phyloP scores from a whole-genome alignment of 805 yeast genomes.

The Torulaspora maleeae region DNA sequence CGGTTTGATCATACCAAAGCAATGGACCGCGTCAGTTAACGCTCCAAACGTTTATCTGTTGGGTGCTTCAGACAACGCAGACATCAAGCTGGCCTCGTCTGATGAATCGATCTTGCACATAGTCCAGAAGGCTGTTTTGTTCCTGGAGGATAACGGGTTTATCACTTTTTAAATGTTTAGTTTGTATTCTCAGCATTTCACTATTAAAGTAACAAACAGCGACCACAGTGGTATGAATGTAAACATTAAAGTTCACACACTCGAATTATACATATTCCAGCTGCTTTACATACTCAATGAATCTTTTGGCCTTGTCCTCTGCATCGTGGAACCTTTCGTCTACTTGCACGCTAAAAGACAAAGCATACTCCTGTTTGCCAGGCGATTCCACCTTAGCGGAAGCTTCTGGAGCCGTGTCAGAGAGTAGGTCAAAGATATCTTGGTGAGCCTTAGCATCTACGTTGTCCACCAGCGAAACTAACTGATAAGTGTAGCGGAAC shows the following conservation, averaged over 20 bases:
- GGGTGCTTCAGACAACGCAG: slow-evolving; percentile 49
- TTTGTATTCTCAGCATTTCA: slow-evolving; percentile 3
- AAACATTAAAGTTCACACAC: neutral
- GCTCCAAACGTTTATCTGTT: slow-evolving; percentile 40
- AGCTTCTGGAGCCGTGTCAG: slow-evolving; percentile 4
- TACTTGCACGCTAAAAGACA: slow-evolving; percentile 23
- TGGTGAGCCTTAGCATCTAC: slow-evolving; percentile 7
- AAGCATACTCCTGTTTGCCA: slow-evolving; percentile 11
- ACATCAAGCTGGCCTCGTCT: slow-evolving; percentile 51
- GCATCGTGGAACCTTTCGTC: slow-evolving; percentile 24
- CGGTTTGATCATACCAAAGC: slow-evolving; percentile 67
- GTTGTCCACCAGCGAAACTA: slow-evolving; percentile 15
- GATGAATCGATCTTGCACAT: slow-evolving; percentile 60
- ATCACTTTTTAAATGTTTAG: slow-evolving; percentile 44
- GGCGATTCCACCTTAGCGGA: neutral
- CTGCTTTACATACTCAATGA: slow-evolving; percentile 23
- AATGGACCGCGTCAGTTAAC: slow-evolving; percentile 17
- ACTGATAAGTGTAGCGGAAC: slow-evolving; percentile 23
- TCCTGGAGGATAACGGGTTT: slow-evolving; percentile 80
- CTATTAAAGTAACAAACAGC: neutral
- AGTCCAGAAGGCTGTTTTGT: slow-evolving; percentile 65
- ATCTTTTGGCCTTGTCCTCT: slow-evolving; percentile 23
- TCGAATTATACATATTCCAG: slow-evolving; percentile 10
- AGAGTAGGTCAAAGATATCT: slow-evolving; percentile 29
- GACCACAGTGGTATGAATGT: neutral